These are phyloP conservation scores for Sordaria brevicollis DNA, from an alignment of 495 filamentous ascomycete species.

Conservation along the genomic window DNA sequence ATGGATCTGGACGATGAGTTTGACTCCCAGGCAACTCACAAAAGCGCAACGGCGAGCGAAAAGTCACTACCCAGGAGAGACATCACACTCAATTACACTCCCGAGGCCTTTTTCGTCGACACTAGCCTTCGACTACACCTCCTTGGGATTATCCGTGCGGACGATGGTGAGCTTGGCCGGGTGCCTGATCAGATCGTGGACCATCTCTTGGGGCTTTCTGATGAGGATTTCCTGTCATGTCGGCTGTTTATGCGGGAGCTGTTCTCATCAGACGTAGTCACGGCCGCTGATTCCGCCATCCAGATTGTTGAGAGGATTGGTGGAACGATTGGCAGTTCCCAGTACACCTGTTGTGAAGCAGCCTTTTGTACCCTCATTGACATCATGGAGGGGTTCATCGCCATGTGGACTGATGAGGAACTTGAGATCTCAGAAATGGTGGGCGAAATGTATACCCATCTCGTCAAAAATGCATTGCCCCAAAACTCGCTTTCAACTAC, in stretches of 20 bases:
- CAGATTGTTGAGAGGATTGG: slow-evolving; percentile 39
- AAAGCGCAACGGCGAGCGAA: slow-evolving; percentile 20
- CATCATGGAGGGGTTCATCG: slow-evolving; percentile 53
- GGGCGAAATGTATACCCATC: slow-evolving; percentile 70
- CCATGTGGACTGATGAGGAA: slow-evolving; percentile 49
- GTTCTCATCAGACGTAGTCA: slow-evolving; percentile 31
- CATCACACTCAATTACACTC: slow-evolving; percentile 32
- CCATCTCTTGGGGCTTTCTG: slow-evolving; percentile 45
- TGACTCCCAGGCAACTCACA: slow-evolving; percentile 42
- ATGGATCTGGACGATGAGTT: slow-evolving; percentile 79
- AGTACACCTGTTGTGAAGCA: slow-evolving; percentile 67
- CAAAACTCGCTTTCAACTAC: slow-evolving; percentile 54
- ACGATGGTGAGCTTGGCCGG: slow-evolving; percentile 24
- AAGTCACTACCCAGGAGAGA: slow-evolving; percentile 37
- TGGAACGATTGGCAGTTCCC: slow-evolving; percentile 50
- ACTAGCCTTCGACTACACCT: slow-evolving; percentile 29
- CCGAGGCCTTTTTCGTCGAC: slow-evolving; percentile 38
- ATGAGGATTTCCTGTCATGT: slow-evolving; percentile 50
- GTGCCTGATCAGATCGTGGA: slow-evolving; percentile 40
- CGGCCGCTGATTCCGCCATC: slow-evolving; percentile 28
- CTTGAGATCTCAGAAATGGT: slow-evolving; percentile 50
- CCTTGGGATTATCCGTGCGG: slow-evolving; percentile 26
- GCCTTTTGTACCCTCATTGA: slow-evolving; percentile 59
- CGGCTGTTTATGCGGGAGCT: slow-evolving; percentile 42
- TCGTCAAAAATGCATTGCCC: slow-evolving; percentile 53